Base-by-base conservation (phyloP, 306 rosid species). In the Ormosia semicastrata region DNA sequence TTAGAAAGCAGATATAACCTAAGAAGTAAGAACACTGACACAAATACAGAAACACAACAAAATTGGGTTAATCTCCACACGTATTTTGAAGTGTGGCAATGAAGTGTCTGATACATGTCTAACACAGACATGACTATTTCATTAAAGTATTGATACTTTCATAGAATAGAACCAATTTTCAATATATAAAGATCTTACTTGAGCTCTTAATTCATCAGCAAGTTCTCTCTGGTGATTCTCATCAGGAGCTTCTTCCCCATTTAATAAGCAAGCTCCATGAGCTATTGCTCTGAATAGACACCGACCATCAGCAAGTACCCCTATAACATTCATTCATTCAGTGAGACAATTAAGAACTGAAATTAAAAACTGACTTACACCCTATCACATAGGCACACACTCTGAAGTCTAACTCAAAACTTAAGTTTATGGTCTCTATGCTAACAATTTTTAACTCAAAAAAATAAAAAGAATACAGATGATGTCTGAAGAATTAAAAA, bases 171-270 rank as follows among this genome's bases (percentile, higher is more conserved):
- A 24, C 24, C 24, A 24, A 24, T 24, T 24, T 24, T 24, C 24
- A 24, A 24, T 24, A 24, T 24, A 24, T 24, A 24, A 13, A 11
- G 54, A 12, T 59, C 85, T 87, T 89, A 95, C 98, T 46, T 83
- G 89, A 87, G 95, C 92, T 87, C 99, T 89, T 78, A 95, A 82
- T 82, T 93, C 97, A 86, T 95, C 99, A 76, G 99, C 98, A 6
- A 95, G 91, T 79, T 91, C 97, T 75, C 87, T 90, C 69, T 95
- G 97, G 34, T 85, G 90, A 65, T 71, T 87, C 67, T 95, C 99
- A 79, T 92, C 90, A 4, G 99, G 99, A n/a, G 98, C 94, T 82
- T 86, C 94, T 74, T 91, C 92, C 62, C 99, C 98, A 66, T 87
- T 85, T 77, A 87, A 89, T 77, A 95, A 86, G 85, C 98, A 90